phyloP scores from a whole-genome alignment of 2,329 filamentous ascomycete species.

The Colletotrichum lentis region DNA sequence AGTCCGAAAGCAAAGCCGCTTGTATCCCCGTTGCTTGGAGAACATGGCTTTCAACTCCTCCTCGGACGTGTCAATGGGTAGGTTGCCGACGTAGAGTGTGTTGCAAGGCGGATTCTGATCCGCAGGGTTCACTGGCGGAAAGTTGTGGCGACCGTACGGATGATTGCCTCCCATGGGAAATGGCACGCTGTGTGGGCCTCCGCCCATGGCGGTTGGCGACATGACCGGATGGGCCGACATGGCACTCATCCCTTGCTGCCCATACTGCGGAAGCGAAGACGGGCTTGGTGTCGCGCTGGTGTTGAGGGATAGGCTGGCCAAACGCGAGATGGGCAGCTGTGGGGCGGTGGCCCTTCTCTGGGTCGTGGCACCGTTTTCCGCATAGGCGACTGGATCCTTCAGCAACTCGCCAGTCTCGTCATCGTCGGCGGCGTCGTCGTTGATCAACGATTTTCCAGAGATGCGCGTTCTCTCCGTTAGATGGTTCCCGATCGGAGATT shows the following conservation, averaged over 20 bases:
- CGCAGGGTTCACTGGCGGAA: constrained; percentile 89
- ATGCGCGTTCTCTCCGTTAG: constrained; percentile 68
- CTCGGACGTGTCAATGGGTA: constrained; percentile 90
- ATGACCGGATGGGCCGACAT: constrained; percentile 58
- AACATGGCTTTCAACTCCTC: constrained; percentile 96
- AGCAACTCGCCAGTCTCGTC: constrained; percentile 78
- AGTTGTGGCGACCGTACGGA: constrained; percentile 60
- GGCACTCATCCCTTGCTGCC: constrained; percentile 43
- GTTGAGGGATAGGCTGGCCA: constrained; percentile 75
- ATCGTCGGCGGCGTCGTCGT: constrained; percentile 68
- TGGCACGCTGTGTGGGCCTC: constrained; percentile 44
- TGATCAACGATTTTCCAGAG: constrained; percentile 76
- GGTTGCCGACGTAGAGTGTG: constrained; percentile 96
- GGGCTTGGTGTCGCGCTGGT: constrained; percentile 62
- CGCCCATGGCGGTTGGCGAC: constrained; percentile 64
- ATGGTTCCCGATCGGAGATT: constrained; percentile 76
- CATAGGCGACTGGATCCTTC: constrained; percentile 76
- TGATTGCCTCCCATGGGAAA: constrained; percentile 47
- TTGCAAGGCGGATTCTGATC: constrained; percentile 98
- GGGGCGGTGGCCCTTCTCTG: constrained; percentile 76
- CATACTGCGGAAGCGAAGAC: constrained; percentile 61
- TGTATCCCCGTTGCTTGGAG: constrained; percentile 92
- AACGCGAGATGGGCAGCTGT: constrained; percentile 73
- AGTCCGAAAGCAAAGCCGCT: constrained; percentile 90
- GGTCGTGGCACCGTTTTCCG: constrained; percentile 67